phyloP scores from a whole-genome alignment of 768 basidiomycete genomes.

The Trametopsis cervina region DNA sequence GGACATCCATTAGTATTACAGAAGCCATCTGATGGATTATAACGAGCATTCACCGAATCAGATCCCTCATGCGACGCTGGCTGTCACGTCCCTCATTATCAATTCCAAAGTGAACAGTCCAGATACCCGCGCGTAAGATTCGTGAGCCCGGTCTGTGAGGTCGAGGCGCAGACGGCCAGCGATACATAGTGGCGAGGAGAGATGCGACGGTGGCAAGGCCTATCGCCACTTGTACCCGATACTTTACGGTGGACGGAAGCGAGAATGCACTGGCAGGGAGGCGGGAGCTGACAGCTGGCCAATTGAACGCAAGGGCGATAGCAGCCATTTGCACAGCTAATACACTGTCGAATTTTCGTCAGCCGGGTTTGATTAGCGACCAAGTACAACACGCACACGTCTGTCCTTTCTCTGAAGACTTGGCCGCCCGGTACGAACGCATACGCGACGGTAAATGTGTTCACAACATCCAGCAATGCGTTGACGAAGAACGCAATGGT shows the following conservation, averaged over 20 bases:
- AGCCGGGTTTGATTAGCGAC: no score
- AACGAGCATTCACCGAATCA: constrained; percentile 26
- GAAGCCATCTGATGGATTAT: background rate
- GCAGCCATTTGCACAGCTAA: constrained; percentile 44
- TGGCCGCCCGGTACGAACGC: constrained; percentile 82
- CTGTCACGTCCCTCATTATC: constrained; percentile 72
- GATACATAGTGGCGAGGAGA: constrained; percentile 46
- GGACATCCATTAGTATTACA: background rate
- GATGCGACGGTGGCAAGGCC: constrained; percentile 27
- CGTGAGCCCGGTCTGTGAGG: constrained; percentile 60
- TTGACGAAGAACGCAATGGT: constrained; percentile 54
- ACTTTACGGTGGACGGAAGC: background rate
- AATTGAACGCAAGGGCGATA: constrained; percentile 42
- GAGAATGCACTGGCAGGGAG: constrained; percentile 1
- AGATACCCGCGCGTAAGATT: constrained; percentile 77
- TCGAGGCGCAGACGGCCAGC: constrained; percentile 41
- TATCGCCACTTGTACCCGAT: constrained; percentile 1
- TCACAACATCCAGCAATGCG: constrained; percentile 56
- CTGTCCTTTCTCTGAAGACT: constrained; percentile 70
- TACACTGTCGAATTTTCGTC: constrained; percentile 33
- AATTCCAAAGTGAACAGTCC: constrained; percentile 89
- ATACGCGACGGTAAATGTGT: constrained; percentile 83
- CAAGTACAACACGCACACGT: constrained; percentile 41
- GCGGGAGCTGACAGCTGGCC: constrained; percentile 20
- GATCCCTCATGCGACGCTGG: constrained; percentile 55